A percentile compares a stretch with the other conserved stretches of the same genome.
Evolutionary conservation across 345 rosid species (phyloP).

Genomic region (Brassica carinata): DNA sequence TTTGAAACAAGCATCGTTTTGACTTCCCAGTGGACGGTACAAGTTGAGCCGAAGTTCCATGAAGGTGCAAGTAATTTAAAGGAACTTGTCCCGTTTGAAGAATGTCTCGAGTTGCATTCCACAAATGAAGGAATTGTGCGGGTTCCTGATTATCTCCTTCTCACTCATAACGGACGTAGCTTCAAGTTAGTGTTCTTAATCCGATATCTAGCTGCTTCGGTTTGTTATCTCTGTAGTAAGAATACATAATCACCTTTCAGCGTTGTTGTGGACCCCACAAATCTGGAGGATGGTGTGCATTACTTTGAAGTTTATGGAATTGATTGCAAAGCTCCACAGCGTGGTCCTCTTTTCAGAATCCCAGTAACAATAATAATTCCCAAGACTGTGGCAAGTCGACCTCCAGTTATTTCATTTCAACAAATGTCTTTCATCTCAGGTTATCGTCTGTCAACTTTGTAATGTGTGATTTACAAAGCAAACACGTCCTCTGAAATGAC

Average conservation of each 20-base stretch:
- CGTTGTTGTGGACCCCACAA: conserved; percentile 90
- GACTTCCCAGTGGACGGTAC: conserved; percentile 82
- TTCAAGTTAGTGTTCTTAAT: conserved; percentile 77
- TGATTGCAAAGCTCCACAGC: conserved; percentile 95
- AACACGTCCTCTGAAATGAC: conserved; percentile 2
- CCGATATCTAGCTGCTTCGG: conserved; percentile 13
- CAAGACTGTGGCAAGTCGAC: conserved; percentile 53
- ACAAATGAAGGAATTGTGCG: conserved; percentile 66
- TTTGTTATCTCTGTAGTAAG: conserved; percentile 18
- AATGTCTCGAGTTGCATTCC: conserved; percentile 79
- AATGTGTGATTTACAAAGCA: conserved; percentile 19
- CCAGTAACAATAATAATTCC: conserved; percentile 90
- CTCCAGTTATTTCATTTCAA: conserved; percentile 71
- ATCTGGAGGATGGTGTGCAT: conserved; percentile 77
- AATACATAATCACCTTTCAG: conserved; percentile 50
- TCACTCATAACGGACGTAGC: conserved; percentile 85
- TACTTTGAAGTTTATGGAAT: conserved; percentile 88
- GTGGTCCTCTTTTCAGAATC: conserved; percentile 89
- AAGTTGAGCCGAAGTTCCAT: conserved; percentile 90
- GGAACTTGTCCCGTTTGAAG: conserved; percentile 94
- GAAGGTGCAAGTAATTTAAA: conserved; percentile 90
- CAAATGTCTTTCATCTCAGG: conserved; percentile 90
- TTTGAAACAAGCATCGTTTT: conserved; percentile 33
- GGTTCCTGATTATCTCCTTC: conserved; percentile 87
- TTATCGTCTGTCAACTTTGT: conserved; percentile 32